Base-by-base conservation (phyloP, 495 filamentous ascomycete genomes). In the Neurospora cerealis region DNA sequence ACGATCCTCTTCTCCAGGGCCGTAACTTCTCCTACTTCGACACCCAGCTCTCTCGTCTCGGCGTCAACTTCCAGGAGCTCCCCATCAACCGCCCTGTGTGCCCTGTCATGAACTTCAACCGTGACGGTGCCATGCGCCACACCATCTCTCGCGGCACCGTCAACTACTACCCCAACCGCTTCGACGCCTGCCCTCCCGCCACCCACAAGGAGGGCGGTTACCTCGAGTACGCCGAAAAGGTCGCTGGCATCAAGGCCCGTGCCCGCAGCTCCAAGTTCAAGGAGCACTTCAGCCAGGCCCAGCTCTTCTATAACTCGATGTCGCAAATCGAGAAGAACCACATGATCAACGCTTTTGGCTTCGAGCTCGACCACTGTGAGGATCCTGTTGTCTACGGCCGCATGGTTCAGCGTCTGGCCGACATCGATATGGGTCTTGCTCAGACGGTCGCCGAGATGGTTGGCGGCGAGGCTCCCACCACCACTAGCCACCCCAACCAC, bases 141-240 rank as follows among this genome's bases (percentile, higher is more conserved):
- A 82, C 79, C 17, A 87, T 88, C 73, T 82, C 79, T 6, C 81
- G 80, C 40, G 93, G 93, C 73, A 90, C 85, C 1, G 90, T 94
- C 75, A 96, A 95, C 83, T 97, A 97, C 84, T 97, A 91, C 91
- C 93, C 94, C 24, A 97, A 97, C 80, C 88, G 93, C 3, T 93
- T 88, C 74, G 86, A 89, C 4, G 84, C 87, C 9, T 83, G 85
- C 34, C 90, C 91, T 0, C 91, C 93, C 1, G 89, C 91, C 0
- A 81, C 77, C 1, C 40, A 78, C 9, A 80, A 87, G 19, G 86
- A 93, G 75, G 90, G 90, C 24, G 92, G 87, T 28, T 95, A 93
- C 75, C 81, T 87, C 17, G 91, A 93, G 71, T 92, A 90, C 77
- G 87, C 91, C 0, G 83, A 87, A 77, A 90, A 89, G 80, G 80